phyloP scores from a whole-genome alignment of 176 grass and related monocot genomes.

The Oryza australiensis region DNA sequence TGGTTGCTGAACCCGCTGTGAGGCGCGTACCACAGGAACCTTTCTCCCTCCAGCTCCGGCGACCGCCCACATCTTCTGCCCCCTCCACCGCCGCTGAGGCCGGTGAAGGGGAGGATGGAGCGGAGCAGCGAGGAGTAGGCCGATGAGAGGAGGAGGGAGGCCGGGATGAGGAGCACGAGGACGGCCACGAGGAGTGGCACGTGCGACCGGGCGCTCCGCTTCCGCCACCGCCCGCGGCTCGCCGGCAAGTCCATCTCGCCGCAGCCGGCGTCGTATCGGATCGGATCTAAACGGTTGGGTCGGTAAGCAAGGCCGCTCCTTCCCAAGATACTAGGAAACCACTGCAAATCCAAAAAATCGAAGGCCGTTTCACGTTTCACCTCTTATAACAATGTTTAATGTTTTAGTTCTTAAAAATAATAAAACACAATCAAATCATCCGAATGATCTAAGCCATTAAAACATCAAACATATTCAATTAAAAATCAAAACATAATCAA shows the following conservation, averaged over 20 bases:
- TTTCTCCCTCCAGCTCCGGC: constrained; percentile 43
- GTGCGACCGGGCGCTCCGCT: constrained; percentile 53
- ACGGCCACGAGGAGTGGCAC: constrained; percentile 39
- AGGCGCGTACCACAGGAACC: constrained; percentile 93
- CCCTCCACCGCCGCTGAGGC: not conserved
- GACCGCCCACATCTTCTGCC: constrained; percentile 27
- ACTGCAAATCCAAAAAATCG: no score
- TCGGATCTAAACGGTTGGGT: constrained; percentile 17
- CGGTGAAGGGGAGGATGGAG: constrained; percentile 31
- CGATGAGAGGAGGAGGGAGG: constrained; percentile 39
- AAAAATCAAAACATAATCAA: no score
- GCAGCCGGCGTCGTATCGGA: not conserved
- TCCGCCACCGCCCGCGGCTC: constrained; percentile 67
- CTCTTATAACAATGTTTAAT: no score
- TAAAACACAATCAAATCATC: no score
- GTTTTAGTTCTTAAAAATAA: no score
- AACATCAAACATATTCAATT: no score
- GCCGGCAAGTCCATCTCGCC: constrained; percentile 53
- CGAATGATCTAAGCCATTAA: no score
- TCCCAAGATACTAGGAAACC: no score
- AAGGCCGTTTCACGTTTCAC: no score
- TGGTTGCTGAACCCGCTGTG: constrained; percentile 98
- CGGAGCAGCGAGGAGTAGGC: constrained; percentile 49
- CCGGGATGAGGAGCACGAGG: constrained; percentile 47
- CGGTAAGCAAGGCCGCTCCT: not conserved